Evolutionary conservation across 805 yeast genomes (phyloP).

Genomic region (Lipomyces sp.): DNA sequence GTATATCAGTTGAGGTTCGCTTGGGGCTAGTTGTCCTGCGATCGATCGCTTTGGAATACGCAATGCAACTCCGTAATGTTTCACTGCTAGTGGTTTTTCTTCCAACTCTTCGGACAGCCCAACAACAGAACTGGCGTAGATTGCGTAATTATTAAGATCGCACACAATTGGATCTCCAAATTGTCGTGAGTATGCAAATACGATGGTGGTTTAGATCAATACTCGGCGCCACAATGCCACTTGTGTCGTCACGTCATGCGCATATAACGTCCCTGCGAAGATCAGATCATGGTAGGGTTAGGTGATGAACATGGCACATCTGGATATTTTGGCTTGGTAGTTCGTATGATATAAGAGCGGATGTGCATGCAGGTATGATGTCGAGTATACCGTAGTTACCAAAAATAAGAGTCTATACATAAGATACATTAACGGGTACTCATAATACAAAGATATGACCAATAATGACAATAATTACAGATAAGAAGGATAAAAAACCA

Average conservation of each 20-base stretch:
- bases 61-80: background rate
- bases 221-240: background rate
- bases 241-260: background rate
- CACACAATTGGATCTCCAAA: background rate
- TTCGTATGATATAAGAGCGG: too few species aligned
- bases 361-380: too few species aligned
- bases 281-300: background rate
- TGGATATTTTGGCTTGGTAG: too few species aligned
- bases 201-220: background rate
- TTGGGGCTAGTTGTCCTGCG: background rate
- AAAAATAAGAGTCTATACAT: background rate
- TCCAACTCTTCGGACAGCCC: background rate
- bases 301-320: too few species aligned
- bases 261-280: background rate
- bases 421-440: background rate
- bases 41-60: background rate
- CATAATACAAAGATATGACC: background rate
- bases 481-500: background rate
- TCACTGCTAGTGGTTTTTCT: background rate
- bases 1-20: background rate
- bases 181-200: background rate
- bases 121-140: background rate
- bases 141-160: background rate
- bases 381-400: too few species aligned
- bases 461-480: background rate